Conservation (phyloP, 495 filamentous ascomycete genomes). For the Hyphodiscus hymeniophilus region DNA sequence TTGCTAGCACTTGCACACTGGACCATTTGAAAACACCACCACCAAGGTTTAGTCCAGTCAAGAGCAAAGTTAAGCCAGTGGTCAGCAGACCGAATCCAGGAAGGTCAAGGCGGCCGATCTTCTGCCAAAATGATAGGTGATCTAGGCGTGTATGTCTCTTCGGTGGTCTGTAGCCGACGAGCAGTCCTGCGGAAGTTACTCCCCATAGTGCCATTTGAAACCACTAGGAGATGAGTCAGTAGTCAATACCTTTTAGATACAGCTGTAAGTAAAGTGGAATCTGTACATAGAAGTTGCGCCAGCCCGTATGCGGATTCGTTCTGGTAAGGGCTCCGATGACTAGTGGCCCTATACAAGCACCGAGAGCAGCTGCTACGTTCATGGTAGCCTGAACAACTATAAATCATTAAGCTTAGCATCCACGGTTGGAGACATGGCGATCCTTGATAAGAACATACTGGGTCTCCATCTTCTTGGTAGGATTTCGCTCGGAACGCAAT, state of each 20-base stretch:
- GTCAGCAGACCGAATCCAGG: conserved; percentile 22
- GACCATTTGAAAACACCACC: conserved; percentile 21
- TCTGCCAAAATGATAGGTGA: conserved; percentile 17
- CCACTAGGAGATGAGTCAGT: conserved; percentile 8
- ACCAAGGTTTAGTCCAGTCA: conserved; percentile 23
- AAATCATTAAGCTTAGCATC: too few species aligned
- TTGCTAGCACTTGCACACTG: conserved; percentile 18
- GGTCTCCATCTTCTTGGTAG: conserved; percentile 24
- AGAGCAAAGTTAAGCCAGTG: conserved; percentile 22
- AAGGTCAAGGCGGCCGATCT: conserved; percentile 24
- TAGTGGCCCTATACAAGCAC: conserved; percentile 12
- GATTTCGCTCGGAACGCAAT: conserved; percentile 26
- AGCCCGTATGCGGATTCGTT: conserved; percentile 17
- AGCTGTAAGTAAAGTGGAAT: background rate
- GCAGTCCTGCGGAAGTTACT: conserved; percentile 14
- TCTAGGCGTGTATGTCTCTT: conserved; percentile 5
- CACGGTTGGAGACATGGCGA: too few species aligned
- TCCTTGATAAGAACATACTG: conserved; percentile 2
- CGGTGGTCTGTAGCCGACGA: conserved; percentile 22
- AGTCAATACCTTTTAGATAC: background rate
- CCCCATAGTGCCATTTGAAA: conserved; percentile 20
- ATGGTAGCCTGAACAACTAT: conserved; percentile 19
- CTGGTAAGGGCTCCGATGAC: conserved; percentile 22
- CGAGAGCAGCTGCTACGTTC: conserved; percentile 20
- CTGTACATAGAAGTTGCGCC: conserved; percentile 20